Evolutionary conservation across 2,329 filamentous ascomycete species (phyloP).

Genomic region (Sporothrix dimorphospora): DNA sequence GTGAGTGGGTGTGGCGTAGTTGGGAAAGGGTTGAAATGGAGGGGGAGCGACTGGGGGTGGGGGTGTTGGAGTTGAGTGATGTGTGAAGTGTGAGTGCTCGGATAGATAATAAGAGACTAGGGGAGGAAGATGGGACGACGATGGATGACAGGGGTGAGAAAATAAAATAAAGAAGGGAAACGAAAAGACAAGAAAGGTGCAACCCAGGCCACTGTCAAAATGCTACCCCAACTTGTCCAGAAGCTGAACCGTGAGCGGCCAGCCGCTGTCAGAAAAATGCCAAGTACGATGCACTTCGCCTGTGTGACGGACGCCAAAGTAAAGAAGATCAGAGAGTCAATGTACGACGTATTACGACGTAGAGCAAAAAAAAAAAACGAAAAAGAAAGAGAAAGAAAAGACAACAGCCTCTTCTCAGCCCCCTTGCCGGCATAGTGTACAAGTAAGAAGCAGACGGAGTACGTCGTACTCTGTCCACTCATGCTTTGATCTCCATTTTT

Average conservation of each 20-base stretch:
- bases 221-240: constrained; percentile 11
- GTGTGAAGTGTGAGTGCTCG: constrained; percentile 12
- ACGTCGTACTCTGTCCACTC: background rate
- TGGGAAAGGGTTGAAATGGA: constrained; percentile 4
- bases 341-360: background rate
- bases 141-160: background rate
- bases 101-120: constrained; percentile 7
- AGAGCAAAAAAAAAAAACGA: background rate
- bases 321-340: background rate
- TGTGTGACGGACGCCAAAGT: background rate
- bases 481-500: constrained; percentile 12
- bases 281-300: background rate
- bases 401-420: background rate
- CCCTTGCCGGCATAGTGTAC: background rate
- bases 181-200: background rate
- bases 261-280: background rate
- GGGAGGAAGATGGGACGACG: constrained; percentile 20
- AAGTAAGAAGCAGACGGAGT: background rate
- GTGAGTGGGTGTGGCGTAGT: constrained; percentile 15
- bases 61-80: background rate
- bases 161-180: background rate
- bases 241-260: background rate
- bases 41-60: background rate
- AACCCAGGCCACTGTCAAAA: background rate
- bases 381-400: background rate